A percentile compares a stretch with the other conserved stretches of the same genome.
These are phyloP conservation scores for Macrolepiota albuminosa DNA, from an alignment of 768 basidiomycete genomes.

Conservation along the genomic window DNA sequence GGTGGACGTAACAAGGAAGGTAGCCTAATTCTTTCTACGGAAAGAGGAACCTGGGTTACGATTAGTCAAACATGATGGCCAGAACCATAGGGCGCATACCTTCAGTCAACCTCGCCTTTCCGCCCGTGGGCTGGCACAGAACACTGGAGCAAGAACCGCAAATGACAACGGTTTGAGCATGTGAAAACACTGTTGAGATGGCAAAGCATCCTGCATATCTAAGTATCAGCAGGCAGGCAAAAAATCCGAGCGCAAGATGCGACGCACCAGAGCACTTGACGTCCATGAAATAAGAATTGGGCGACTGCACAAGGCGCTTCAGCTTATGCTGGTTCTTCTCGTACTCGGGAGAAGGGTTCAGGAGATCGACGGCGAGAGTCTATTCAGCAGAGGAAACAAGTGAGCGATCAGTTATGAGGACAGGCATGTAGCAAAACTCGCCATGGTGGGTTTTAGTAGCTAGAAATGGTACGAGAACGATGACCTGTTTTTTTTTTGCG, in stretches of 20 bases:
- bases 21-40: conserved; percentile 85
- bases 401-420: background rate
- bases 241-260: background rate
- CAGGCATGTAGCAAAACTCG: conserved; percentile 2
- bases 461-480: conserved; percentile 18
- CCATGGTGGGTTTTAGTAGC: conserved; percentile 29
- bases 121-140: conserved; percentile 97
- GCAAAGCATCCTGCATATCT: conserved; percentile 78
- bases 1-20: conserved; percentile 17
- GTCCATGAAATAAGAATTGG: conserved; percentile 99
- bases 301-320: conserved; percentile 97
- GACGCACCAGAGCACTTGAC: conserved; percentile 93
- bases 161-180: conserved; percentile 95
- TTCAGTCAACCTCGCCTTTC: conserved; percentile 96
- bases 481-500: conserved; percentile 24
- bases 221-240: conserved; percentile 10
- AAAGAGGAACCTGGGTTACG: conserved; percentile 84
- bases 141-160: conserved; percentile 92
- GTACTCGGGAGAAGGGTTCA: conserved; percentile 87
- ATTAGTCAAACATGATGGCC: conserved; percentile 3
- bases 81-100: conserved; percentile 48
- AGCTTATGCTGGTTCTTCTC: conserved; percentile 96
- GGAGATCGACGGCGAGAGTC: conserved; percentile 97
- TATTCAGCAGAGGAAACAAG: conserved; percentile 22
- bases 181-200: conserved; percentile 98